Conservation (phyloP, 2,329 filamentous ascomycete genomes). For the Sarocladium brachiariae region DNA sequence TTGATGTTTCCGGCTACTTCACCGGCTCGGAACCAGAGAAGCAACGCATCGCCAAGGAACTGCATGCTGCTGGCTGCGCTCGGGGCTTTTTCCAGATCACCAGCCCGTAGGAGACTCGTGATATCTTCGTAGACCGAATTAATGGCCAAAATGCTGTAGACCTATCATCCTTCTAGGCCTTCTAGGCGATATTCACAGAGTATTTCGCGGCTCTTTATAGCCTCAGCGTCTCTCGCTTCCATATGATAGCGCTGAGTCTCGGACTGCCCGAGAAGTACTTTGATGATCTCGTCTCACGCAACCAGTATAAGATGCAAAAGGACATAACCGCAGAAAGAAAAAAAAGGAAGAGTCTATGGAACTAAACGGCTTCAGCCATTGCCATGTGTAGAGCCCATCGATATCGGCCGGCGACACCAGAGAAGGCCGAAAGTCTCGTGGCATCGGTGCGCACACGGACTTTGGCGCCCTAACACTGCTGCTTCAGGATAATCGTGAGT, state of each 20-base stretch:
- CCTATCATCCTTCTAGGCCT: not conserved
- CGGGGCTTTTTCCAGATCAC: constrained; percentile 5
- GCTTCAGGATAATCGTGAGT: not conserved
- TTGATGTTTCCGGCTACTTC: constrained; percentile 6
- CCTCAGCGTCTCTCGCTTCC: not conserved
- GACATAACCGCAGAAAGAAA: no score
- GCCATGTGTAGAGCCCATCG: not conserved
- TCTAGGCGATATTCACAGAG: not conserved
- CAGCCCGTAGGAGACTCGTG: not conserved
- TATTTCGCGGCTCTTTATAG: not conserved
- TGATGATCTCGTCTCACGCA: not conserved
- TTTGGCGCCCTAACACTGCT: not conserved
- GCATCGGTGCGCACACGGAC: not conserved
- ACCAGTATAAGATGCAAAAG: not conserved
- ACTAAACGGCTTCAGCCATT: no score
- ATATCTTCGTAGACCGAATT: not conserved
- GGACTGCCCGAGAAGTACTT: not conserved
- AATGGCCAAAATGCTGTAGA: not conserved
- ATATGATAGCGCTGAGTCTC: not conserved
- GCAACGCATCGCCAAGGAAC: not conserved
- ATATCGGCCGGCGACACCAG: not conserved
- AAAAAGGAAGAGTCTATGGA: no score
- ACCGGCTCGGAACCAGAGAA: not conserved
- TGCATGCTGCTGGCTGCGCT: constrained; percentile 1
- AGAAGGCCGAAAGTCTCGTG: not conserved